These are phyloP conservation scores for Musa itinerans DNA, from an alignment of 176 grass and related monocot genomes.

Conservation along the genomic window DNA sequence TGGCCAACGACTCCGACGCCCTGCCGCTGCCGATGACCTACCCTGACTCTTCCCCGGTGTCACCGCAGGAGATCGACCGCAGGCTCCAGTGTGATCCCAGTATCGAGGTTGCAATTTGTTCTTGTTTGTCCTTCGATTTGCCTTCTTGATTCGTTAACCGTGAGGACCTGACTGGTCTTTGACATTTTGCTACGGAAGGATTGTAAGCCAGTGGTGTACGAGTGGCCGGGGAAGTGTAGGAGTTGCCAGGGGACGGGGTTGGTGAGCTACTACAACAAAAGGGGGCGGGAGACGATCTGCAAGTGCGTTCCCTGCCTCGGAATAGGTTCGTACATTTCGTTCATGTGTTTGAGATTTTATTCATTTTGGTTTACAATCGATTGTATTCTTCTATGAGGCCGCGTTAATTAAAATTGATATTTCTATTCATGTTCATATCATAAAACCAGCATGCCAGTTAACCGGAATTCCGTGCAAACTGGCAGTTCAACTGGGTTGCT, in stretches of 20 bases:
- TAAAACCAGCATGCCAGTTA: neutral
- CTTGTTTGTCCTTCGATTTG: neutral
- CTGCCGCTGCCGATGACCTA: constrained; percentile 77
- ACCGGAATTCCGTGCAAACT: too few relatives aligned
- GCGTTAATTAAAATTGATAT: neutral
- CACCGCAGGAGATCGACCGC: constrained; percentile 73
- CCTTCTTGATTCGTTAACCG: neutral
- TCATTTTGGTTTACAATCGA: neutral
- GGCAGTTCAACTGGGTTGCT: too few relatives aligned
- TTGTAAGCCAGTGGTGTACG: constrained; percentile 71
- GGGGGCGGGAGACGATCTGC: constrained; percentile 85
- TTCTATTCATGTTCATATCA: neutral
- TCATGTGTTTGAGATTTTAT: neutral
- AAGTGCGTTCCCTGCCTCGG: constrained; percentile 85
- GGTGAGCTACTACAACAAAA: constrained; percentile 85
- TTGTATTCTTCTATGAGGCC: neutral
- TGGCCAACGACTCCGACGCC: constrained; percentile 56
- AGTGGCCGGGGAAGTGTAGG: constrained; percentile 91
- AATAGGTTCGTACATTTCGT: constrained; percentile 43
- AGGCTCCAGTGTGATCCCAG: constrained; percentile 63
- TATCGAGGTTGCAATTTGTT: constrained; percentile 42
- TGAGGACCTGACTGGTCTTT: neutral
- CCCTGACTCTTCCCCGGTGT: constrained; percentile 52
- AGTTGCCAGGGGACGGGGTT: constrained; percentile 92
- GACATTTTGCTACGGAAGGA: constrained; percentile 31